Evolutionary conservation across 2,329 filamentous ascomycete genomes (phyloP), one percentile per base, ranked within the genome.

Genomic region (Metarhizium album): DNA sequence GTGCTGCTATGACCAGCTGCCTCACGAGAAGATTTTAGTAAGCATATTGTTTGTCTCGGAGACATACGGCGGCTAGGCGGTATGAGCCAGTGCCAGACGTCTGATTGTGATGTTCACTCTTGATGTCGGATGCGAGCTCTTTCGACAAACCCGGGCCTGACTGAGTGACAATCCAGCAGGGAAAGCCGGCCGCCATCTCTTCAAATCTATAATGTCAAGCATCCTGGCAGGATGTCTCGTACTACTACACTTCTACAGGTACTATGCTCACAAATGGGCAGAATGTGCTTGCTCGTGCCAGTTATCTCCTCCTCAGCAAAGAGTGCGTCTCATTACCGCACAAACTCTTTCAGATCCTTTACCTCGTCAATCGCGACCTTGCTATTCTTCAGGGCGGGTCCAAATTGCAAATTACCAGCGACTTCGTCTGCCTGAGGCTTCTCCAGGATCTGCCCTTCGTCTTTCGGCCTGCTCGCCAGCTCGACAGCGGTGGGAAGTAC

Each of bases 341-440:
- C 71, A 62, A 78, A 76, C 50, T 80, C 74, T 59, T 79, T 79
- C 40, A 82, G 62, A 47, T 77, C 74, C 60, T 77, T 79, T n/a
- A 67, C 67, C 45, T 81, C 77, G 59, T 82, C 74, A 59, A 88
- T 82, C 37, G 73, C 72, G n/a, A 84, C 82, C 64, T 84, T 85
- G 18, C 83, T 84, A 56, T 82, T 78, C 57, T 73, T 71, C 16
- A 71, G 70, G 29, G 83, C 74, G 37, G 70, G 75, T 0, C 80
- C 80, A 42, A 84, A 69, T 49, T 77, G 74, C 46, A 83, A 70
- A 2, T 69, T 72, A 3, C 72, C 69, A 0, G 70, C 66, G 1
- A 67, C 64, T 43, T 69, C 62, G 16, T 65, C 63, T 14, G 57
- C 64, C 42, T 61, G 60, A 38, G 62, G 58, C 47, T 63, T 60